Percentiles rank a stretch among this genome's conserved stretches.
Conservation (phyloP, 768 basidiomycete species). For the Auriculariales sp. region DNA sequence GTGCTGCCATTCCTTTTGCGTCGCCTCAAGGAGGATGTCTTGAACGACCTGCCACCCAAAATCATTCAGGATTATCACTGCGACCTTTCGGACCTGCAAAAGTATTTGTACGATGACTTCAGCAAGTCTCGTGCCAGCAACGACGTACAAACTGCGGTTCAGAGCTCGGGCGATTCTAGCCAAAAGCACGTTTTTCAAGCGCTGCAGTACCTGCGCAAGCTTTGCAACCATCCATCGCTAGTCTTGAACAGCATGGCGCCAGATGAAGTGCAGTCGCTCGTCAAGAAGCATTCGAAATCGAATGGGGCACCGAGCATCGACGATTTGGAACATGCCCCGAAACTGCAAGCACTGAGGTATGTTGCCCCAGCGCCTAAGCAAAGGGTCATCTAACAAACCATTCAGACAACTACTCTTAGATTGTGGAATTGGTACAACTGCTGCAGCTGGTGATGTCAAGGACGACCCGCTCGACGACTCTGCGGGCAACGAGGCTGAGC, state of each 20-base stretch:
- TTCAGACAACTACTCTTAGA: conserved; percentile 81
- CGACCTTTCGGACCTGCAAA: conserved; percentile 90
- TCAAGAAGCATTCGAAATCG: conserved; percentile 33
- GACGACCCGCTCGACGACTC: conserved; percentile 47
- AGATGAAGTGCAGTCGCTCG: conserved; percentile 41
- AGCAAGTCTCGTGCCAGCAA: conserved; percentile 58
- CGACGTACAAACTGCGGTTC: conserved; percentile 51
- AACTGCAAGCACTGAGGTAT: conserved; percentile 79
- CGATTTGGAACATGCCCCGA: conserved; percentile 87
- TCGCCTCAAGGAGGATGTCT: conserved; percentile 91
- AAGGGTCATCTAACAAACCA: not conserved
- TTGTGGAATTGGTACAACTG: conserved; percentile 71
- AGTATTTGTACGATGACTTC: conserved; percentile 88
- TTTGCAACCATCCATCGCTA: conserved; percentile 93
- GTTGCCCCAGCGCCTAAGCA: conserved; percentile 14
- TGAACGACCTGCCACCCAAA: conserved; percentile 91
- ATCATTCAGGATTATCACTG: conserved; percentile 99
- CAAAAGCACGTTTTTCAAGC: conserved; percentile 95
- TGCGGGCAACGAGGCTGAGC: conserved; percentile 34
- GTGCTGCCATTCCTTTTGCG: conserved; percentile 96
- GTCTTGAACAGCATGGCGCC: conserved; percentile 63
- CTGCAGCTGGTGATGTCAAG: conserved; percentile 41
- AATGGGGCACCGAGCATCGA: conserved; percentile 29
- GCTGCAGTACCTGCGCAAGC: conserved; percentile 87
- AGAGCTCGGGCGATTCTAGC: conserved; percentile 24